phyloP scores from a whole-genome alignment of 1,139 yeast genomes.

The Candida sanyaensis region DNA sequence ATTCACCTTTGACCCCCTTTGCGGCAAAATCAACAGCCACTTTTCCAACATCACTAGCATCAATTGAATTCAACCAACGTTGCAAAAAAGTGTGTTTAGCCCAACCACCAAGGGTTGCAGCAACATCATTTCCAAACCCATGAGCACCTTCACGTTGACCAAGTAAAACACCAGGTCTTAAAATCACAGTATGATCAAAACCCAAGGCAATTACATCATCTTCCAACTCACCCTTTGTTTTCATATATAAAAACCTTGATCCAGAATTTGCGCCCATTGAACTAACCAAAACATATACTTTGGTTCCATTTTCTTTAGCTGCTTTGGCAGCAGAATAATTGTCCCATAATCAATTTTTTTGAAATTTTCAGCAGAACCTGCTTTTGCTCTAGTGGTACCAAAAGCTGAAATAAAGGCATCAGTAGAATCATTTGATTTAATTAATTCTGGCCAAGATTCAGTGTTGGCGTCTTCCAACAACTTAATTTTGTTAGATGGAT shows the following conservation, averaged over 20 bases:
- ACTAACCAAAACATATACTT: slow-evolving; percentile 65
- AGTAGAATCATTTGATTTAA: slow-evolving; percentile 18
- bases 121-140: slow-evolving; percentile 32
- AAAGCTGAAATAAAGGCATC: slow-evolving; percentile 56
- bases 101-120: slow-evolving; percentile 29
- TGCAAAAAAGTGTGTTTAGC: slow-evolving; percentile 37
- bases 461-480: slow-evolving; percentile 25
- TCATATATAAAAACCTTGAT: slow-evolving; percentile 58
- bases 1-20: slow-evolving; percentile 13
- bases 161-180: slow-evolving; percentile 69
- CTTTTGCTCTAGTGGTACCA: slow-evolving; percentile 74
- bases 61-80: slow-evolving; percentile 36
- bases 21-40: slow-evolving; percentile 39
- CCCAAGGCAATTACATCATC: slow-evolving; percentile 55
- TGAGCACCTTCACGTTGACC: slow-evolving; percentile 56
- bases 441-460: slow-evolving; percentile 40
- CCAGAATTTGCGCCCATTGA: slow-evolving; percentile 55
- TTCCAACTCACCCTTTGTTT: slow-evolving; percentile 67
- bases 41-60: slow-evolving; percentile 51
- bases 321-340: slow-evolving; percentile 62
- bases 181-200: slow-evolving; percentile 66
- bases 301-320: slow-evolving; percentile 66
- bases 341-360: slow-evolving; percentile 69
- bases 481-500: slow-evolving; percentile 11
- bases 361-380: slow-evolving; percentile 70